Evolutionary conservation across 805 yeast species (phyloP).

Genomic region (Yarrowia sp.): DNA sequence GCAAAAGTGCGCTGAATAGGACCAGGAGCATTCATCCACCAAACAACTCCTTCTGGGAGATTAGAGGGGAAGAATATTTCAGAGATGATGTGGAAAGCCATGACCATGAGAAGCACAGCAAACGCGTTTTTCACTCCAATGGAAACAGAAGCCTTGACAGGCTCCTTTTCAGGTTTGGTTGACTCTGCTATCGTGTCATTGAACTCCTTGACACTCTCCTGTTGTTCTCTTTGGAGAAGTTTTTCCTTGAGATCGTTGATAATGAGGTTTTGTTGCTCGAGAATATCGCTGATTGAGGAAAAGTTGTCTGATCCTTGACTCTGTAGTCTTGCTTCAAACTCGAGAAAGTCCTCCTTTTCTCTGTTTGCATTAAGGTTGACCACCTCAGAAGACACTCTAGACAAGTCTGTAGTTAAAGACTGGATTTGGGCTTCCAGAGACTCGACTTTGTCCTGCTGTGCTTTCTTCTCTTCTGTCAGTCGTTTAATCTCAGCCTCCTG

Average conservation of each 20-base stretch:
- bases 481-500: constrained; percentile 5
- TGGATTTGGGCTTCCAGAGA: background rate
- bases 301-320: background rate
- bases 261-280: constrained; percentile 17
- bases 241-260: constrained; percentile 2
- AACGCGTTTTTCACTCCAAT: background rate
- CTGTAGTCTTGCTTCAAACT: background rate
- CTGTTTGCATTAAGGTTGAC: background rate
- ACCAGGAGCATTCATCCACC: constrained; percentile 17
- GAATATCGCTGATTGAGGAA: background rate
- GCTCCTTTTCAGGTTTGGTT: too few relatives aligned
- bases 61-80: constrained; percentile 6
- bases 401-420: background rate
- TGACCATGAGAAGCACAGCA: background rate
- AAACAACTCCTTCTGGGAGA: constrained; percentile 7
- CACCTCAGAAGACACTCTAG: background rate
- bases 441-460: constrained; percentile 3
- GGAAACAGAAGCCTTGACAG: too few relatives aligned
- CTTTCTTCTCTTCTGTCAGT: background rate
- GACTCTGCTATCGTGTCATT: background rate
- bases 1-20: constrained; percentile 7
- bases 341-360: background rate
- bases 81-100: constrained; percentile 1
- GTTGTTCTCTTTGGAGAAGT: background rate
- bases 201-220: background rate